These are phyloP conservation scores for Huntiella omanensis DNA, from an alignment of 2,329 filamentous ascomycete species.

Conservation along the genomic window DNA sequence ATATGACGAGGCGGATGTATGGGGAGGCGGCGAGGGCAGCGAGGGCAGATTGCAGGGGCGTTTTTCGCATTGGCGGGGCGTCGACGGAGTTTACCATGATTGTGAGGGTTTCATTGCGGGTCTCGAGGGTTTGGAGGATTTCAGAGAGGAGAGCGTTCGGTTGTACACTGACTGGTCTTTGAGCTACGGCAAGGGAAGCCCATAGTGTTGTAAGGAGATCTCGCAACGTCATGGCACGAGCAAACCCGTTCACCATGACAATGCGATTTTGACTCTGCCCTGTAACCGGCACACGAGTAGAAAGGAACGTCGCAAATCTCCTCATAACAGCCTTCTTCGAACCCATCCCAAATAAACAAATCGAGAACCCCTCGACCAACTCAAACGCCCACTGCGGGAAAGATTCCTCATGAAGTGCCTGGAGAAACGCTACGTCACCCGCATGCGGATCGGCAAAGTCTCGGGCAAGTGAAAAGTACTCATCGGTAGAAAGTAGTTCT, in stretches of 20 bases:
- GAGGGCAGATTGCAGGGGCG: constrained; percentile 50
- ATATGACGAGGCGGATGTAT: constrained; percentile 54
- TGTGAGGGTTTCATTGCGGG: constrained; percentile 32
- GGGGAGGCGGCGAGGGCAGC: constrained; percentile 59
- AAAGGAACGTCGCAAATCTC: constrained; percentile 54
- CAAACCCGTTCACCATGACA: constrained; percentile 75
- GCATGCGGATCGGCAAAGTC: constrained; percentile 40
- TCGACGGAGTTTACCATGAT: constrained; percentile 79
- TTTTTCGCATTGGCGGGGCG: constrained; percentile 53
- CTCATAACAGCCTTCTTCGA: constrained; percentile 64
- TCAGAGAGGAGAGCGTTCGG: constrained; percentile 49
- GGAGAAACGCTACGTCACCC: constrained; percentile 50
- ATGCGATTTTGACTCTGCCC: constrained; percentile 32
- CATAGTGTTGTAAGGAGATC: constrained; percentile 54
- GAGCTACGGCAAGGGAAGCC: constrained; percentile 35
- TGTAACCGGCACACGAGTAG: constrained; percentile 21
- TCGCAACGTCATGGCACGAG: constrained; percentile 43
- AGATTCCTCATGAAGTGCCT: constrained; percentile 56
- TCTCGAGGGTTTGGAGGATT: constrained; percentile 41
- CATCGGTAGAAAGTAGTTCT: constrained; percentile 68
- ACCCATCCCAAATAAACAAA: constrained; percentile 84
- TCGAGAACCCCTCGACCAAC: constrained; percentile 64
- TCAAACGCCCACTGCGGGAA: constrained; percentile 92
- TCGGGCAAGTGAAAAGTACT: constrained; percentile 51
- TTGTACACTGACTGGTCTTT: constrained; percentile 37